A percentile compares a stretch with the other conserved stretches of the same genome.
Evolutionary conservation across 2,329 filamentous ascomycete species (phyloP).

Genomic region (Metarhizium album): DNA sequence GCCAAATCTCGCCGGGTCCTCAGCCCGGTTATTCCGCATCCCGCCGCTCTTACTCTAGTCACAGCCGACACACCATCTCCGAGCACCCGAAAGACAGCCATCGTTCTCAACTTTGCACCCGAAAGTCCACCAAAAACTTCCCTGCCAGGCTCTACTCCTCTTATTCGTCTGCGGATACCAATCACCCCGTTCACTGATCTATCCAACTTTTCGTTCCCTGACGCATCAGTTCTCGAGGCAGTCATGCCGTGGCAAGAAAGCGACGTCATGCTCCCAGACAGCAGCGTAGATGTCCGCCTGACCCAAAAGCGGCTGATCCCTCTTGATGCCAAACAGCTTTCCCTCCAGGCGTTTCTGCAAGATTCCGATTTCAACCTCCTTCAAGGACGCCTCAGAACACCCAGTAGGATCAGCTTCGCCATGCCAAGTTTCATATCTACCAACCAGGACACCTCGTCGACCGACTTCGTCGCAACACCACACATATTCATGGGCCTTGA

Average conservation of each 20-base stretch:
- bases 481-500: constrained; percentile 41
- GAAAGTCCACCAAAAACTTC: constrained; percentile 10
- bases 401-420: constrained; percentile 19
- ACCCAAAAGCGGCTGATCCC: constrained; percentile 24
- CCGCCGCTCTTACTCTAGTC: constrained; percentile 30
- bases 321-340: constrained; percentile 25
- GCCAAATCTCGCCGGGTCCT: constrained; percentile 25
- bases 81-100: constrained; percentile 17
- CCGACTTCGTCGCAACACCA: constrained; percentile 8
- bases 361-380: constrained; percentile 34
- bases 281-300: constrained; percentile 38
- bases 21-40: constrained; percentile 34
- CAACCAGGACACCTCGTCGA: not conserved
- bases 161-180: constrained; percentile 21
- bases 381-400: constrained; percentile 30
- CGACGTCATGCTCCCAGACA: constrained; percentile 35
- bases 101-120: constrained; percentile 38
- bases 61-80: constrained; percentile 20
- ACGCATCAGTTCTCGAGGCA: constrained; percentile 21
- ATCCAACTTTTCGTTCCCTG: constrained; percentile 16
- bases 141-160: constrained; percentile 8
- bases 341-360: constrained; percentile 32
- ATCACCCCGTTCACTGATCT: constrained; percentile 18
- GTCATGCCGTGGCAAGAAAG: constrained; percentile 18
- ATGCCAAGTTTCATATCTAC: constrained; percentile 15